These are phyloP conservation scores for Laetiporus sulphureus DNA, from an alignment of 1,284 basidiomycete genomes.

Conservation along the genomic window DNA sequence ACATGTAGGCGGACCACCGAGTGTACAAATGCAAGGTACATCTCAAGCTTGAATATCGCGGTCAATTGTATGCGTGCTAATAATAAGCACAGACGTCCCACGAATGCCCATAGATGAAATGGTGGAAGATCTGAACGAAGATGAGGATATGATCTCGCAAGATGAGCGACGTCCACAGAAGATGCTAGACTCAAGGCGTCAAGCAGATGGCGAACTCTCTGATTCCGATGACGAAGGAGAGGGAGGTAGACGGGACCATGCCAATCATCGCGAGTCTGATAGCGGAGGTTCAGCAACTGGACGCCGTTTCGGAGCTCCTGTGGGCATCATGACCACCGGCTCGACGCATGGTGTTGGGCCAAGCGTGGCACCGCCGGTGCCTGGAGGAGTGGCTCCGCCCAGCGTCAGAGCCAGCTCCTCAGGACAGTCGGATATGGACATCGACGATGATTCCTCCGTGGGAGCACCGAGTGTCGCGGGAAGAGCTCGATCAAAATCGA, in stretches of 20 bases:
- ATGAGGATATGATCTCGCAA: constrained; percentile 75
- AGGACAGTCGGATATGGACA: constrained; percentile 27
- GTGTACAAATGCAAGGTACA: constrained; percentile 82
- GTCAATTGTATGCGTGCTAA: constrained; percentile 3
- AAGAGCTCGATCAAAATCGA: constrained; percentile 12
- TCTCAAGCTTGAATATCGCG: background rate
- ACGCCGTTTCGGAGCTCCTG: constrained; percentile 59
- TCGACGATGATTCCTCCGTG: constrained; percentile 22
- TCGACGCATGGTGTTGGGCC: constrained; percentile 65
- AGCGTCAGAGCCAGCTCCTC: constrained; percentile 9
- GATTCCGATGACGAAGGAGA: constrained; percentile 87
- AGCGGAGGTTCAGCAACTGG: constrained; percentile 29
- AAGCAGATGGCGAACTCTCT: constrained; percentile 75
- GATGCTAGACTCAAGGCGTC: constrained; percentile 66
- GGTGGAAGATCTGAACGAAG: constrained; percentile 72
- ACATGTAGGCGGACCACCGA: constrained; percentile 80
- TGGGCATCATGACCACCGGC: constrained; percentile 62
- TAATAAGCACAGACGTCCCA: constrained; percentile 56
- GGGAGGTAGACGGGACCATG: constrained; percentile 65
- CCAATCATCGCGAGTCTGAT: constrained; percentile 47
- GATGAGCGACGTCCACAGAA: constrained; percentile 69
- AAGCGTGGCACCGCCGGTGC: constrained; percentile 56
- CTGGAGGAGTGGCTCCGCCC: constrained; percentile 19
- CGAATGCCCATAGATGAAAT: constrained; percentile 70
- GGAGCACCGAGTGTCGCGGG: constrained; percentile 3